Evolutionary conservation across 2,329 filamentous ascomycete genomes (phyloP).

Genomic region (Ophiosphaerella herpotricha): DNA sequence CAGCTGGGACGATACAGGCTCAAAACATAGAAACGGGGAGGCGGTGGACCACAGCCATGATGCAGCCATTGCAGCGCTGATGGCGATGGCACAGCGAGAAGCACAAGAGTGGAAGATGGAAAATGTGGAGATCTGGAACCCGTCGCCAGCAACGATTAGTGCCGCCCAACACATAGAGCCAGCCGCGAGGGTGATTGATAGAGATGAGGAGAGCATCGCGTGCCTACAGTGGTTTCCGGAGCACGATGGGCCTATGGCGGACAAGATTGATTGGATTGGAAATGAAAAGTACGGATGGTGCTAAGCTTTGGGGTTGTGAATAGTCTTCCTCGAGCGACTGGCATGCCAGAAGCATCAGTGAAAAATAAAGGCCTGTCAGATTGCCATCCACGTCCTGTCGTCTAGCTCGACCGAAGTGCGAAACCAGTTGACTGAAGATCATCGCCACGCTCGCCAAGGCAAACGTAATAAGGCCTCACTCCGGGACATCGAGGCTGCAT

Average conservation of each 20-base stretch:
- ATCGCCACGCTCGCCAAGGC: constrained; percentile 89
- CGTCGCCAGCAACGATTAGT: constrained; percentile 57
- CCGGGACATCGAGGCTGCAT: constrained; percentile 80
- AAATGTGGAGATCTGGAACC: constrained; percentile 83
- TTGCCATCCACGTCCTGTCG: constrained; percentile 80
- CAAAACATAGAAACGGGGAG: constrained; percentile 23
- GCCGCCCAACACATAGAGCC: constrained; percentile 54
- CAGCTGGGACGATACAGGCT: constrained; percentile 24
- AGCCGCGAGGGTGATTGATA: constrained; percentile 55
- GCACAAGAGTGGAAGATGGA: constrained; percentile 73
- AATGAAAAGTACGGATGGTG: constrained; percentile 84
- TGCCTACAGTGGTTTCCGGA: constrained; percentile 70
- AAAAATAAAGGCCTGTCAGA: constrained; percentile 73
- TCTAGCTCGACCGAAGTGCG: constrained; percentile 76
- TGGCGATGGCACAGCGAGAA: constrained; percentile 70
- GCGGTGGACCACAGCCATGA: constrained; percentile 22
- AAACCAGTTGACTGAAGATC: constrained; percentile 81
- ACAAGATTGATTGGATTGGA: constrained; percentile 69
- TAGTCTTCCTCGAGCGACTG: constrained; percentile 37
- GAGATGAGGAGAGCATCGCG: constrained; percentile 70
- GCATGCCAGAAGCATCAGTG: constrained; percentile 41
- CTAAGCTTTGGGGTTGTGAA: constrained; percentile 42
- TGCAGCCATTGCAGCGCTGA: constrained; percentile 62
- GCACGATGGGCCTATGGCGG: constrained; percentile 50
- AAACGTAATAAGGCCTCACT: constrained; percentile 73